Conservation (phyloP, 2,329 filamentous ascomycete species). For the Neocatenulostroma microsporum region DNA sequence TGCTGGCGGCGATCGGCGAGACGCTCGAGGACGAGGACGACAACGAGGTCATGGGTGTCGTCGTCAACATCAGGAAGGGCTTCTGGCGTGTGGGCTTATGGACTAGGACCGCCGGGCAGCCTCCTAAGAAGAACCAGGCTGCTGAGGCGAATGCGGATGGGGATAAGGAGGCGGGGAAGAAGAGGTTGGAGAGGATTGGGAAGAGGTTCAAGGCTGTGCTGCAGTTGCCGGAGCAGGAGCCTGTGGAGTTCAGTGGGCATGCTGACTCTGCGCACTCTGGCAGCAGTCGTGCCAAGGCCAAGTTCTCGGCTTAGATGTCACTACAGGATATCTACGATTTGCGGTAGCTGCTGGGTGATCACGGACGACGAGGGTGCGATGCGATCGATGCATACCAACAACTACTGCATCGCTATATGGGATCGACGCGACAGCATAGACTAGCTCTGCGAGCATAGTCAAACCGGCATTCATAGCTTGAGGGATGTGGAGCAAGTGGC, state of each 20-base stretch:
- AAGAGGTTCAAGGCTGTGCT: conserved; percentile 88
- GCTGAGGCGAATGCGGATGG: conserved; percentile 16
- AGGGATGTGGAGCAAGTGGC: conserved; percentile 15
- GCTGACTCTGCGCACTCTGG: conserved; percentile 88
- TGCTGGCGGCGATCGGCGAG: conserved; percentile 94
- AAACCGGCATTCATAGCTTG: not conserved
- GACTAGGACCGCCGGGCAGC: conserved; percentile 82
- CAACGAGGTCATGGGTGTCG: conserved; percentile 97
- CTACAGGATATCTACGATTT: not conserved
- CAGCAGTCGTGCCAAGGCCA: conserved; percentile 92
- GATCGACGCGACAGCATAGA: conserved; percentile 2
- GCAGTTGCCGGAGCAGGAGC: conserved; percentile 65
- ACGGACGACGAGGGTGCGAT: not conserved
- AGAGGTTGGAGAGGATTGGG: conserved; percentile 77
- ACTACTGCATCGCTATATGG: conserved; percentile 5
- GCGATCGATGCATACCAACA: not conserved
- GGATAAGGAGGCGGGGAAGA: conserved; percentile 66
- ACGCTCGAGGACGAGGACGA: conserved; percentile 92
- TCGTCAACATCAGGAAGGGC: conserved; percentile 96
- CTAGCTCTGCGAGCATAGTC: conserved; percentile 2
- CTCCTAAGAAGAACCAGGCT: conserved; percentile 56
- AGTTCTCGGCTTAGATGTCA: conserved; percentile 64
- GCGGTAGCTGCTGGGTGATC: not conserved
- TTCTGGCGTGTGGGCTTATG: conserved; percentile 97
- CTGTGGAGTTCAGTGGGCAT: conserved; percentile 92